Evolutionary conservation across 2,329 filamentous ascomycete species (phyloP).

Genomic region (Mariannaea elegans): DNA sequence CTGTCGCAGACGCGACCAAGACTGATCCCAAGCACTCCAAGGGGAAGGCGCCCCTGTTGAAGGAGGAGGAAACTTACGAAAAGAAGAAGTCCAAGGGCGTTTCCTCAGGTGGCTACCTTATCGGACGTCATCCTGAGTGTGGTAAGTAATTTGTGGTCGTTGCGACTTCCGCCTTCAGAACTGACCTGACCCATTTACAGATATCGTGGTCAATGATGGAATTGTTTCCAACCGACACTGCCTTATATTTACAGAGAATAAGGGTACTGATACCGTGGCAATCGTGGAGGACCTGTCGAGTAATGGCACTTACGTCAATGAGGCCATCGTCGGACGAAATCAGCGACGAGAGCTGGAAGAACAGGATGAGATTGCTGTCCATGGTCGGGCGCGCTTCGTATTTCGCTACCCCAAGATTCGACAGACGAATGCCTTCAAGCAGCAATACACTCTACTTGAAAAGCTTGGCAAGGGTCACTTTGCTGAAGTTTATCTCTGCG

Average conservation of each 20-base stretch:
- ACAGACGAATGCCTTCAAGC: slow-evolving; percentile 79
- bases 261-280: slow-evolving; percentile 68
- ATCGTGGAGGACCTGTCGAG: slow-evolving; percentile 92
- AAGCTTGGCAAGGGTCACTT: slow-evolving; percentile 96
- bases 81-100: slow-evolving; percentile 67
- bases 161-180: not conserved
- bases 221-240: slow-evolving; percentile 90
- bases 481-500: slow-evolving; percentile 89
- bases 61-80: slow-evolving; percentile 70
- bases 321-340: slow-evolving; percentile 89
- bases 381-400: slow-evolving; percentile 86
- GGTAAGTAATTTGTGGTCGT: slow-evolving; percentile 63
- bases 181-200: slow-evolving; percentile 44
- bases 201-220: slow-evolving; percentile 78
- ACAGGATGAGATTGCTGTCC: slow-evolving; percentile 88
- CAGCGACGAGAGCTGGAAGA: slow-evolving; percentile 89
- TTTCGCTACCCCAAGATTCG: slow-evolving; percentile 87
- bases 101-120: slow-evolving; percentile 84
- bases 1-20: slow-evolving; percentile 48
- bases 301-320: slow-evolving; percentile 97
- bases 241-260: slow-evolving; percentile 70
- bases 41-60: slow-evolving; percentile 56
- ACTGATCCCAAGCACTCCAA: slow-evolving; percentile 52
- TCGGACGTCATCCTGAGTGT: slow-evolving; percentile 93
- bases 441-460: slow-evolving; percentile 85